A percentile compares a stretch with the other conserved stretches of the same genome.
phyloP scores from a whole-genome alignment of 139 green algal species.

The Asterochloris sp. region DNA sequence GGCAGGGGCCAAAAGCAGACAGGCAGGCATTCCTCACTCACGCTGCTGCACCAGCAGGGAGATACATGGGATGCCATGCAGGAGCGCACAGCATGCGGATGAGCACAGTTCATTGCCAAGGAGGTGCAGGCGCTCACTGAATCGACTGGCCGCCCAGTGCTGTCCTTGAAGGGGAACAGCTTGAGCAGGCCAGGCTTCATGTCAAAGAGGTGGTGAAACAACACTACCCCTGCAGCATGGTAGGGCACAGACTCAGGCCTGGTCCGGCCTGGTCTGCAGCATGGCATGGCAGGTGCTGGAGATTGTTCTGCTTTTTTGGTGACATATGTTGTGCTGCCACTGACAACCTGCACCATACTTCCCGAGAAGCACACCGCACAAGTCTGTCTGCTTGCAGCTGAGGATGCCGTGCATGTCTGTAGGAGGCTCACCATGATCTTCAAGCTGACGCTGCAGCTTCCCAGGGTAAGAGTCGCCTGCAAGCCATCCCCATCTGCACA shows the following conservation, averaged over 20 bases:
- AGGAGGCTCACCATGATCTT: background rate
- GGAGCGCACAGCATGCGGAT: too few species aligned
- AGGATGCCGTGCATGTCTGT: background rate
- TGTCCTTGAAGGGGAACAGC: constrained; percentile 32
- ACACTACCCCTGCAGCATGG: constrained; percentile 8
- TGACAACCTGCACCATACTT: background rate
- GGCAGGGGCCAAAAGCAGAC: background rate
- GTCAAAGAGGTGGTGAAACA: constrained; percentile 34
- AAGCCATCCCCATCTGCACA: background rate
- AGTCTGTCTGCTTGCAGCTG: background rate
- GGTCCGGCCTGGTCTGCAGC: background rate
- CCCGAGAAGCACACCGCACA: background rate
- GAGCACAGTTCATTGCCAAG: too few species aligned
- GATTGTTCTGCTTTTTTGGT: background rate
- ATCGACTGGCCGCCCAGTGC: too few species aligned
- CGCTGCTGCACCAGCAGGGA: background rate
- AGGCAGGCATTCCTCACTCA: background rate
- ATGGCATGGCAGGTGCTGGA: constrained; percentile 1
- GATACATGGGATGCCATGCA: background rate
- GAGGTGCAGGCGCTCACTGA: too few species aligned
- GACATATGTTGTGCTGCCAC: background rate
- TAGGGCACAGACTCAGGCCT: too few species aligned
- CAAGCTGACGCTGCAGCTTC: constrained; percentile 1
- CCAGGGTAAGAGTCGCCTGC: background rate
- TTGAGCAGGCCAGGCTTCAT: constrained; percentile 14